These are phyloP conservation scores for Priceomyces carsonii DNA, from an alignment of 805 yeast species.

Conservation along the genomic window DNA sequence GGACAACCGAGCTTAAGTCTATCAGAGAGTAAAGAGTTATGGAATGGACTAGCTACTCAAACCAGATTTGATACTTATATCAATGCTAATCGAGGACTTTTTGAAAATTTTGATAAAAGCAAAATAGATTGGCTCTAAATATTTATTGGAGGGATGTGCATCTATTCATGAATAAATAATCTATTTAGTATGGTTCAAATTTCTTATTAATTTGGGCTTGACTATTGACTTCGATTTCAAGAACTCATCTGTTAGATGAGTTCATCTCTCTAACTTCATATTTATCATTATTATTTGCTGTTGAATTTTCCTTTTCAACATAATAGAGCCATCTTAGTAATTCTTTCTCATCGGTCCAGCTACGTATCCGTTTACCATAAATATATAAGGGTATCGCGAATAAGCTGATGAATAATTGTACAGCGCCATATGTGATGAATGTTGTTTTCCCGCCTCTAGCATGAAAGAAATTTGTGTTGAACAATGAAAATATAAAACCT, in stretches of 20 bases:
- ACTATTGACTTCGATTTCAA: too few species aligned
- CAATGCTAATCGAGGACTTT: slow-evolving; percentile 13
- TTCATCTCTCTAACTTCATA: too few species aligned
- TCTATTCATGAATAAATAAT: neutral
- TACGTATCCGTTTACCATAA: slow-evolving; percentile 52
- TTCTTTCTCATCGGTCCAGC: slow-evolving; percentile 52
- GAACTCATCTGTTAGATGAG: too few species aligned
- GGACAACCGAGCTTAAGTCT: slow-evolving; percentile 60
- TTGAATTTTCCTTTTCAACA: slow-evolving; percentile 1
- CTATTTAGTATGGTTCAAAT: too few species aligned
- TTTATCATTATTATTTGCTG: too few species aligned
- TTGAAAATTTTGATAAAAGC: slow-evolving; percentile 2
- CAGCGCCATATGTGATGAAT: slow-evolving; percentile 53
- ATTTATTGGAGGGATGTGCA: neutral
- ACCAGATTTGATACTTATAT: slow-evolving; percentile 47
- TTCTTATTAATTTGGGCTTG: too few species aligned
- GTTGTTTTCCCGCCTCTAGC: slow-evolving; percentile 44
- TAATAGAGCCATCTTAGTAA: slow-evolving; percentile 38
- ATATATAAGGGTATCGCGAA: slow-evolving; percentile 52
- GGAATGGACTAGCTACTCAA: slow-evolving; percentile 61
- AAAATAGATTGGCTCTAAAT: slow-evolving; percentile 9
- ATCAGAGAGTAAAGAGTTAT: slow-evolving; percentile 31
- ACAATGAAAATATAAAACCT: slow-evolving; percentile 58
- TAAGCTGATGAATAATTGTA: slow-evolving; percentile 49
- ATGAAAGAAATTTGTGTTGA: slow-evolving; percentile 49